Percentiles rank a stretch among this genome's conserved stretches.
phyloP scores from a whole-genome alignment of 2,329 filamentous ascomycete species.

The Diaporthe sp. region DNA sequence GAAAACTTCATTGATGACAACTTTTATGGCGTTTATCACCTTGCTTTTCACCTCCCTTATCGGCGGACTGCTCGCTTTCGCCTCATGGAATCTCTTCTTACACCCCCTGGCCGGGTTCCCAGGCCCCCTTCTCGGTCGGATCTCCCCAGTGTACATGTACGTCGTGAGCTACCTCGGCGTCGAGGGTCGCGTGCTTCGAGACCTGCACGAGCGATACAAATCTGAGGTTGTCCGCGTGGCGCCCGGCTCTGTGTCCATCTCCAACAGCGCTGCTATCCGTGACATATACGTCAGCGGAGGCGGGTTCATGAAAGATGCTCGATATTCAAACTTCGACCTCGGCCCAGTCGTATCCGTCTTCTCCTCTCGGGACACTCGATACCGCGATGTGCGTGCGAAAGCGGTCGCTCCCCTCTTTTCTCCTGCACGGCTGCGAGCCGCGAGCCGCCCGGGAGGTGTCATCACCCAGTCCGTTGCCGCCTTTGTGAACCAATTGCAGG shows the following conservation, averaged over 20 bases:
- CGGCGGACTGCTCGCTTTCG: too few relatives aligned
- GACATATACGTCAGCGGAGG: background rate
- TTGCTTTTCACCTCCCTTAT: too few relatives aligned
- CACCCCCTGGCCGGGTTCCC: slow-evolving; percentile 38
- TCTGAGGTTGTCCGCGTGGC: background rate
- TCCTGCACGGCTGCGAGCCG: background rate
- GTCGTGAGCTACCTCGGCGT: slow-evolving; percentile 38
- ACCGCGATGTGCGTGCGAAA: background rate
- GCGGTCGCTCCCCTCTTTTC: background rate
- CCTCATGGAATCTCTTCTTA: slow-evolving; percentile 27
- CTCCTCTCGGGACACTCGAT: background rate
- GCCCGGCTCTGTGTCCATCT: background rate
- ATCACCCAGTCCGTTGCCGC: background rate
- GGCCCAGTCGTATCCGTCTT: background rate
- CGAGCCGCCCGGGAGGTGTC: background rate
- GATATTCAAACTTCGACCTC: background rate
- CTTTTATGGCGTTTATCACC: too few relatives aligned
- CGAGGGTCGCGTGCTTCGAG: slow-evolving; percentile 39
- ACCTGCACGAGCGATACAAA: slow-evolving; percentile 13
- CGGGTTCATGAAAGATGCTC: background rate
- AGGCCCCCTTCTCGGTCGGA: slow-evolving; percentile 9
- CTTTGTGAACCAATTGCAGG: background rate
- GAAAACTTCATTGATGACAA: too few relatives aligned
- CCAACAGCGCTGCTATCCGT: background rate
- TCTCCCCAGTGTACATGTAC: slow-evolving; percentile 37